Evolutionary conservation across 768 basidiomycete genomes (phyloP).

Genomic region (Xerocomus potaroensis): DNA sequence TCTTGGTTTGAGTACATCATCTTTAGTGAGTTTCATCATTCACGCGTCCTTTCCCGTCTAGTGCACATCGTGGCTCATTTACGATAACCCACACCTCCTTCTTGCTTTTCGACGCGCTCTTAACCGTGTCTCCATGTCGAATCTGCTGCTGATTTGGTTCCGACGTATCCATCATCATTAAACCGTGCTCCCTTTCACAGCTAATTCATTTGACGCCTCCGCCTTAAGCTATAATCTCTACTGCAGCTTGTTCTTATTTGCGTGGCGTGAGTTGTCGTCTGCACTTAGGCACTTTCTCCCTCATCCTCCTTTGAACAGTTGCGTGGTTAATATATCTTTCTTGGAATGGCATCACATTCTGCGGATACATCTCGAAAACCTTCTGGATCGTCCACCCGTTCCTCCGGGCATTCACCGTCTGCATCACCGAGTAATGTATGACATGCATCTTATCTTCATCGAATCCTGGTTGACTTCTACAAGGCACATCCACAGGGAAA

Average conservation of each 20-base stretch:
- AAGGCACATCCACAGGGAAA: constrained; percentile 45
- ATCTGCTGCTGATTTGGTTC: constrained; percentile 12
- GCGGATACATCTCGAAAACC: constrained; percentile 58
- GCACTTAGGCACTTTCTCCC: constrained; percentile 7
- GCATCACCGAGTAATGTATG: constrained; percentile 57
- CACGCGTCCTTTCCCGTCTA: constrained; percentile 28
- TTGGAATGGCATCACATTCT: constrained; percentile 31
- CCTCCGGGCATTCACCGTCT: constrained; percentile 58
- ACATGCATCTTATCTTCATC: constrained; percentile 2
- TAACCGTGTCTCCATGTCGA: constrained; percentile 32
- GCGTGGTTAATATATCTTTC: constrained; percentile 28
- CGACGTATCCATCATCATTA: constrained; percentile 22
- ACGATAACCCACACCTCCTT: constrained; percentile 25
- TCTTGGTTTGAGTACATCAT: constrained; percentile 29
- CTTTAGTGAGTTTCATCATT: constrained; percentile 30
- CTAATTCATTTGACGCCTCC: constrained; percentile 33
- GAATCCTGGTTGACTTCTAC: constrained; percentile 9
- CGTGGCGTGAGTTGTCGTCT: constrained; percentile 27
- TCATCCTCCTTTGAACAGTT: constrained; percentile 21
- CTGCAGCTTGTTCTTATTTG: constrained; percentile 20
- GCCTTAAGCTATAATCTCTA: constrained; percentile 33
- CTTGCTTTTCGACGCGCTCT: constrained; percentile 26
- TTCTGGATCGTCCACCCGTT: constrained; percentile 65
- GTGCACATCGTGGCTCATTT: constrained; percentile 30
- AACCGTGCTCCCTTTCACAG: constrained; percentile 25